Percentiles rank a stretch among this genome's conserved stretches.
phyloP scores from a whole-genome alignment of 148 eudicot species.

The Cornus suecica region DNA sequence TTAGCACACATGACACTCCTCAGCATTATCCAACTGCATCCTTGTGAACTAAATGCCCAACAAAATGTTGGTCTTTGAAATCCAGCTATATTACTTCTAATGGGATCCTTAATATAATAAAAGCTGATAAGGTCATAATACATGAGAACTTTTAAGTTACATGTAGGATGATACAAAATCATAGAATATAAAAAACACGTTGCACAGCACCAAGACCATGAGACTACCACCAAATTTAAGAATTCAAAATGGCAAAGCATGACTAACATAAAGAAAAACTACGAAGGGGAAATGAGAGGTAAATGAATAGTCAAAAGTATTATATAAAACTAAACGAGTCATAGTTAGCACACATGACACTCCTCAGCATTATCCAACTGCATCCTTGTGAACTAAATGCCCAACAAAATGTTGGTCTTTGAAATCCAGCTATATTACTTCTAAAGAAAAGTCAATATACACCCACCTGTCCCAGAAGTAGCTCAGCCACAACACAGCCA shows the following conservation, averaged over 20 bases:
- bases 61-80: background rate
- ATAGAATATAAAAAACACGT: too few relatives aligned
- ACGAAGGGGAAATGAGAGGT: too few relatives aligned
- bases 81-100: background rate
- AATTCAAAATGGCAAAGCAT: background rate
- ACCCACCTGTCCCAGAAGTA: constrained; percentile 75
- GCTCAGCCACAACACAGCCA: constrained; percentile 89
- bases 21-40: background rate
- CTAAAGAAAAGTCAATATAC: background rate
- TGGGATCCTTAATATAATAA: background rate
- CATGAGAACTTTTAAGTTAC: background rate
- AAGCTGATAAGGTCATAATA: background rate
- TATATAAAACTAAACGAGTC: too few relatives aligned
- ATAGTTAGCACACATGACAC: too few relatives aligned
- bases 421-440: background rate
- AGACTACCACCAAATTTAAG: background rate
- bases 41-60: too few relatives aligned
- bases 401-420: background rate
- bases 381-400: too few relatives aligned
- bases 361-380: background rate
- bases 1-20: too few relatives aligned
- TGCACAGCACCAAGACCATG: too few relatives aligned
- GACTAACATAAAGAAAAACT: too few relatives aligned
- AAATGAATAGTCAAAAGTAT: too few relatives aligned
- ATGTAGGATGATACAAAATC: too few relatives aligned